Evolutionary conservation across 257 asterid species (phyloP).

Genomic region (Apocynum venetum): DNA sequence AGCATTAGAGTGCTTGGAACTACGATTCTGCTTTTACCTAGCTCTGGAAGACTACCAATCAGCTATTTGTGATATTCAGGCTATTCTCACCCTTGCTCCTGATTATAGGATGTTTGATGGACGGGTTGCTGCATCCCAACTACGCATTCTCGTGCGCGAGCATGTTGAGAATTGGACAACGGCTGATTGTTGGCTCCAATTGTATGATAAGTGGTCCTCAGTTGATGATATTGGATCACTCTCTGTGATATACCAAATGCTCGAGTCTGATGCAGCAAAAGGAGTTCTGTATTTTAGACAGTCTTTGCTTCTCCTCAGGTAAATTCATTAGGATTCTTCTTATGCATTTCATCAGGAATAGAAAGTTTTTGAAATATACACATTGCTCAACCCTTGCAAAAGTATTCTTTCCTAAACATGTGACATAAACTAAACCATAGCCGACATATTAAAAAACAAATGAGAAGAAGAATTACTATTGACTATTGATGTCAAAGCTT

Average conservation of each 20-base stretch:
- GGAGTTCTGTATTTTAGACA: constrained; percentile 92
- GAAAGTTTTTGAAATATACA: not conserved
- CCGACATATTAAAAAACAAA: not conserved
- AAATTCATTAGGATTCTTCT: constrained; percentile 12
- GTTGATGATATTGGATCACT: constrained; percentile 98
- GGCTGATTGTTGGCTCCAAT: constrained; percentile 97
- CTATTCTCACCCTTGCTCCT: constrained; percentile 82
- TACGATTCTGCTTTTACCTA: constrained; percentile 83
- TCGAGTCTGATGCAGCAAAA: constrained; percentile 86
- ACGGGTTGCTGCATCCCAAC: constrained; percentile 77
- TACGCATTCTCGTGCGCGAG: constrained; percentile 78
- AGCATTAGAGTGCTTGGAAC: constrained; percentile 93
- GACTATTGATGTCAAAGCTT: not conserved
- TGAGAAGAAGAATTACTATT: not conserved
- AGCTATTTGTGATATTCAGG: constrained; percentile 88
- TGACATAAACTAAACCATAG: not conserved
- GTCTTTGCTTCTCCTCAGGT: constrained; percentile 95
- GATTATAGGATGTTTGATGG: constrained; percentile 87
- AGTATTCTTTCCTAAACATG: not conserved
- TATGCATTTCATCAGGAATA: not conserved
- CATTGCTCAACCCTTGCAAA: not conserved
- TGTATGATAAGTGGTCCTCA: constrained; percentile 90
- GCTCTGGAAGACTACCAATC: constrained; percentile 83
- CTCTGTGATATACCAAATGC: constrained; percentile 97
- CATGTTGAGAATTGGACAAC: constrained; percentile 95